Evolutionary conservation across 2,329 filamentous ascomycete species (phyloP).

Genomic region (Pseudogymnoascus sp.): DNA sequence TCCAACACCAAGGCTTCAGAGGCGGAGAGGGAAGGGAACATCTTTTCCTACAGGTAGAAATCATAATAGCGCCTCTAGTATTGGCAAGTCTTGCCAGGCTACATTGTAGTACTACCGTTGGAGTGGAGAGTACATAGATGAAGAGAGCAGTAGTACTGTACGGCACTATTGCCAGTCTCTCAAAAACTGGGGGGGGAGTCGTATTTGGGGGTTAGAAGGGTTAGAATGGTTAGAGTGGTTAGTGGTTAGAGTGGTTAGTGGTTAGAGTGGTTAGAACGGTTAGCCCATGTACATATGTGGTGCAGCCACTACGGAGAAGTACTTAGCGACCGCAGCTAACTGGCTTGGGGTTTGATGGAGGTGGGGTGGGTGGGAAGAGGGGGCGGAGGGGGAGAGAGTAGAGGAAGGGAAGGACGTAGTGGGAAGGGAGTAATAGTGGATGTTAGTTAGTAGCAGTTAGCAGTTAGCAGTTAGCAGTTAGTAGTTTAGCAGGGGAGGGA

Average conservation of each 20-base stretch:
- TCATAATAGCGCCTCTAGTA: neutral
- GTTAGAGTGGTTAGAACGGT: neutral
- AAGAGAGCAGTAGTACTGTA: neutral
- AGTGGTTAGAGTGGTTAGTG: neutral
- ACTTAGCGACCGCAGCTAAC: neutral
- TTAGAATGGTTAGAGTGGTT: neutral
- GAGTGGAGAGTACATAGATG: neutral
- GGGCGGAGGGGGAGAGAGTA: neutral
- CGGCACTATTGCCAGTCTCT: neutral
- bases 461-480: too few species aligned
- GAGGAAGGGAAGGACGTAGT: too few species aligned
- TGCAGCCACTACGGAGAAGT: slow-evolving; percentile 4
- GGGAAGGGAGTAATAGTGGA: too few species aligned
- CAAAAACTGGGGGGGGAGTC: neutral
- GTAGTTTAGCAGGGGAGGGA: neutral
- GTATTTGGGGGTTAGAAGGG: neutral
- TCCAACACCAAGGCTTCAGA: neutral
- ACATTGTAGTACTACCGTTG: neutral
- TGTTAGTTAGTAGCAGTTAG: too few species aligned
- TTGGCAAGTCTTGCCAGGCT: neutral
- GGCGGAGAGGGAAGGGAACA: neutral
- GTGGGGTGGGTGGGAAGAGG: neutral
- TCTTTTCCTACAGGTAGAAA: neutral
- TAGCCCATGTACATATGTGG: neutral
- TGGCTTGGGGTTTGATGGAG: neutral